Base-by-base conservation (phyloP, 352 stramenopile species). In the Phytopythium sindhum region DNA sequence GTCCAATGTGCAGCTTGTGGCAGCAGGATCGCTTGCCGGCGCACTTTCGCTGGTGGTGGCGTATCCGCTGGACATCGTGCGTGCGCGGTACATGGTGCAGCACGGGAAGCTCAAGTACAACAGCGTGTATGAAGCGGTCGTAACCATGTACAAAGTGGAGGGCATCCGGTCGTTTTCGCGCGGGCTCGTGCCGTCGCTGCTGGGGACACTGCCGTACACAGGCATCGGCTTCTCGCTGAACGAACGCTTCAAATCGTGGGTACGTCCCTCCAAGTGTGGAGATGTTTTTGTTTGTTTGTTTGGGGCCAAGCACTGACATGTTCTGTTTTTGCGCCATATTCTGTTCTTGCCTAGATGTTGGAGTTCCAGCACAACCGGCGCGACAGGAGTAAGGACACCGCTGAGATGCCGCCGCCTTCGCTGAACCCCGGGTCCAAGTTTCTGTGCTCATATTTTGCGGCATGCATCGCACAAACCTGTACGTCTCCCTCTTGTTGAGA, bases 211-310 rank as follows among this genome's bases (percentile, higher is more conserved):
- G 55, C 87, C 86, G 21, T 95, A 95, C 69, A 94, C 85, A 19
- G 87, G 87, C 17, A 95, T 95, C 58, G 87, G 85, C 2, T 95
- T 95, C 63, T 85, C 78, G 4, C 68, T 95, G 11, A 95, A 95
- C 63, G 87, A 95, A 41, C 71, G 76, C 33, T 94, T 95, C 64
- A 95, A 95, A 61, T 72, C 78, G n/a, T 84, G 69, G 77, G 77
- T 89, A 70, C 35, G 73, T 75, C 4, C 45, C 44, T 50, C 8
- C 9, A 4, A 19, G 39, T 6, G 39, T 50, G 55, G 17, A 24
- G n/a, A n/a, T n/a, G n/a, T n/a, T n/a, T n/a, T n/a, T n/a, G n/a
- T 10, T 47, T 50, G 33, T 19, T 29, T 7, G 19, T 10, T 0
- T 37, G 15, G 19, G 9, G 33, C 7, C 6, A 11, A 19, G 8